These are phyloP conservation scores for Fremontodendron californicum DNA, from an alignment of 345 rosid species.

Conservation along the genomic window DNA sequence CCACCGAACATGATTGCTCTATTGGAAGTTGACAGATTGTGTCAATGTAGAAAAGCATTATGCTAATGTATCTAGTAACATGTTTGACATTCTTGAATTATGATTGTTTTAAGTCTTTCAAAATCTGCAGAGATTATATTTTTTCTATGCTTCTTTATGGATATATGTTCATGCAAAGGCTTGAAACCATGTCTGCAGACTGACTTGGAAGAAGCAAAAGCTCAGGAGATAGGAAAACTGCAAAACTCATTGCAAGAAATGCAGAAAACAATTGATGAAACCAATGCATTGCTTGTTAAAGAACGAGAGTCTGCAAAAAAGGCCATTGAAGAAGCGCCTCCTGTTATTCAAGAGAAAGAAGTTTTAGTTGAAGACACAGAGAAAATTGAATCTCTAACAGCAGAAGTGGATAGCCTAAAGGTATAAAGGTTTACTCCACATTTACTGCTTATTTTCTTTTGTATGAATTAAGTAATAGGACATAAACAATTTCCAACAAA, in stretches of 20 bases:
- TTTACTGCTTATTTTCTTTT: no score
- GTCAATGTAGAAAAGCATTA: no score
- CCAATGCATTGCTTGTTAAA: conserved; percentile 44
- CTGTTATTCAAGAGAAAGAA: conserved; percentile 51
- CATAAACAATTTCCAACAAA: neutral
- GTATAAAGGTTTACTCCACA: conserved; percentile 28
- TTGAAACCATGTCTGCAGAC: conserved; percentile 29
- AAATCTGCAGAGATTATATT: neutral
- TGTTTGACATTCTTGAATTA: neutral
- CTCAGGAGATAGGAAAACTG: conserved; percentile 50
- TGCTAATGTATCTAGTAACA: neutral
- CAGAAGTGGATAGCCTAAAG: conserved; percentile 54
- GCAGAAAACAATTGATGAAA: conserved; percentile 52
- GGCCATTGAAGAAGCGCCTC: conserved; percentile 56
- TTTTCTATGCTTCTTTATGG: conserved; percentile 3
- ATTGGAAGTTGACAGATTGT: no score
- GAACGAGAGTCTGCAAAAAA: conserved; percentile 54
- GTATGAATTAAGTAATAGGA: neutral
- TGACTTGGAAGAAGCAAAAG: conserved; percentile 63
- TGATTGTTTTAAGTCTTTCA: neutral
- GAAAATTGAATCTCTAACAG: conserved; percentile 45
- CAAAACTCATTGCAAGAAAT: conserved; percentile 47
- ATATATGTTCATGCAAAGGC: conserved; percentile 7
- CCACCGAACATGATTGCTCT: no score
- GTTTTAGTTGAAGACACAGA: conserved; percentile 62